phyloP scores from a whole-genome alignment of 1,284 basidiomycete genomes.

The Vanrija pseudolonga region DNA sequence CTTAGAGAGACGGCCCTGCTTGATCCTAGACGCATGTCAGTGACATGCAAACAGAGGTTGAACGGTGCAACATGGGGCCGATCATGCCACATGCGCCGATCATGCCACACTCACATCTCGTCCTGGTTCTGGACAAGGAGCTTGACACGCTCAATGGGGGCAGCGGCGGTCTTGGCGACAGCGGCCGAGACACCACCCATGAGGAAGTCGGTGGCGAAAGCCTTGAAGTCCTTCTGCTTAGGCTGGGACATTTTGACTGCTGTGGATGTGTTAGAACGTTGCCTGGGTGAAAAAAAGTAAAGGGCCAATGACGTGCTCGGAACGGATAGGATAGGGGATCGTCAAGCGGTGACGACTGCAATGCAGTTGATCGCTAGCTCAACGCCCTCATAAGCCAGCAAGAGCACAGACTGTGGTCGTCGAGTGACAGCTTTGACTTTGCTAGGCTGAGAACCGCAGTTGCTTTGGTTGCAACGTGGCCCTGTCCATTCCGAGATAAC shows the following conservation, averaged over 20 bases:
- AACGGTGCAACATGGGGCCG: too few species aligned
- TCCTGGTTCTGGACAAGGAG: constrained; percentile 94
- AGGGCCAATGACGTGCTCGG: too few species aligned
- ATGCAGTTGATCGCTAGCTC: too few species aligned
- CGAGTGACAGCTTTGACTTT: too few species aligned
- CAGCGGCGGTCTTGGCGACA: constrained; percentile 94
- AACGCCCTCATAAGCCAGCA: too few species aligned
- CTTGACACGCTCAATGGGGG: constrained; percentile 98
- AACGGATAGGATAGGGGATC: too few species aligned
- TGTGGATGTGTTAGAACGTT: neutral
- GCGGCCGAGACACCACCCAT: constrained; percentile 57
- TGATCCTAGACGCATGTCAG: constrained; percentile 58
- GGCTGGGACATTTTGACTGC: constrained; percentile 35
- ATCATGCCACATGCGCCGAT: constrained; percentile 9
- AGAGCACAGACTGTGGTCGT: too few species aligned
- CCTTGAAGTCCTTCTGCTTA: constrained; percentile 50
- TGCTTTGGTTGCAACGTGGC: too few species aligned
- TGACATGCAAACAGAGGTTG: neutral
- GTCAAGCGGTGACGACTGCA: too few species aligned
- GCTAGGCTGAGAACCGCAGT: too few species aligned
- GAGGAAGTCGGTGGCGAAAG: constrained; percentile 50
- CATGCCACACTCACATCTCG: constrained; percentile 44
- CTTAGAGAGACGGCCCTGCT: constrained; percentile 85
- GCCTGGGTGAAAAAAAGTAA: neutral
- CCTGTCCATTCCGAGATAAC: too few species aligned